Evolutionary conservation across 139 green algal genomes (phyloP).

Genomic region (Coelastrella sp.): DNA sequence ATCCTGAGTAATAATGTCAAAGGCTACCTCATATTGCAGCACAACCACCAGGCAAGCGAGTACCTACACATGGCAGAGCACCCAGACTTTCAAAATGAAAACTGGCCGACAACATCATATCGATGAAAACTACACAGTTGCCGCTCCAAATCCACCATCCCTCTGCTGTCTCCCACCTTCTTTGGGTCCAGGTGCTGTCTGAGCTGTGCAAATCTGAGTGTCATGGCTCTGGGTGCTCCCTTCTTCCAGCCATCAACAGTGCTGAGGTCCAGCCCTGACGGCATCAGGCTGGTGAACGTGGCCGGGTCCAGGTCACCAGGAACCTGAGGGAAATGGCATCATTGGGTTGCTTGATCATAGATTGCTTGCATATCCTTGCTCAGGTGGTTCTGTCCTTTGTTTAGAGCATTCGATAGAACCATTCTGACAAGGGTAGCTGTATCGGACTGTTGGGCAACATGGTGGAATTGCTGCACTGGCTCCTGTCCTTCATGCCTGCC

Average conservation of each 20-base stretch:
- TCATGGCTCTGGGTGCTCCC: neutral
- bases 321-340: neutral
- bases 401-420: no score
- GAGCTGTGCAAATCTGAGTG: conserved; percentile 6
- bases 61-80: neutral
- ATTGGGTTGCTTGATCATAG: neutral
- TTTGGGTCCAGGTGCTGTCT: neutral
- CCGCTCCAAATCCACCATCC: neutral
- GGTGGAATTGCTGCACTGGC: no score
- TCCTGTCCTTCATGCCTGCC: neutral
- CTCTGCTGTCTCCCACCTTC: neutral
- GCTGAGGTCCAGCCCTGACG: neutral
- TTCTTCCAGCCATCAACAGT: neutral
- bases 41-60: no score
- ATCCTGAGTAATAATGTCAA: neutral
- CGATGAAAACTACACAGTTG: no score
- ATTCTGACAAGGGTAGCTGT: no score
- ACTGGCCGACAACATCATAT: neutral
- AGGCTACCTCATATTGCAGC: no score
- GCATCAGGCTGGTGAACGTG: conserved; percentile 25
- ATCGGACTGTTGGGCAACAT: no score
- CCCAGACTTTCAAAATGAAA: neutral
- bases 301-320: neutral
- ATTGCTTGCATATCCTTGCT: no score
- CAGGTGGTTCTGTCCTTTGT: no score